Conservation (phyloP, 148 eudicot genomes). For the Fagopyrum esculentum region DNA sequence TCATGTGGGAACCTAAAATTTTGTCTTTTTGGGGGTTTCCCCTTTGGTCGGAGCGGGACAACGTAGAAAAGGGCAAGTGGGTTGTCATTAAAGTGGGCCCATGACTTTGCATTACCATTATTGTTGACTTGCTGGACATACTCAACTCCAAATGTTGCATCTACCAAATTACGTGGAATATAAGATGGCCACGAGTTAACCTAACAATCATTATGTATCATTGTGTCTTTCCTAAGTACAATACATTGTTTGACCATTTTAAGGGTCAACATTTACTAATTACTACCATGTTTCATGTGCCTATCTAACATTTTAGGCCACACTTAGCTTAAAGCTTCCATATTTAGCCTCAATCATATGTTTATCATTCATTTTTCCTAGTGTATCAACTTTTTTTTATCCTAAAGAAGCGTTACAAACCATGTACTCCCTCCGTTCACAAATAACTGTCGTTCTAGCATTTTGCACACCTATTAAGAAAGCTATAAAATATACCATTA, state of each 20-base stretch:
- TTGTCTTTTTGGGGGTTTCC: background rate
- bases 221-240: background rate
- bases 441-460: too few species aligned
- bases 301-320: constrained; percentile 3
- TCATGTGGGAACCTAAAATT: background rate
- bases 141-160: background rate
- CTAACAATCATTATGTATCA: background rate
- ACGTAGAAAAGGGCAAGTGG: background rate
- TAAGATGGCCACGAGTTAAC: constrained; percentile 9
- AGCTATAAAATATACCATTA: too few species aligned
- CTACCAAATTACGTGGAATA: background rate
- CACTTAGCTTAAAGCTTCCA: background rate
- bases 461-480: too few species aligned
- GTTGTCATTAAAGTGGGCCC: background rate
- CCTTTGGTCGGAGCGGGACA: background rate
- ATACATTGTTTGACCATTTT: background rate
- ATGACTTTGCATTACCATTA: background rate
- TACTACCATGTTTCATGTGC: background rate
- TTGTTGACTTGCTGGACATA: background rate
- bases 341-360: background rate
- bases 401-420: too few species aligned
- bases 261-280: background rate
- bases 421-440: too few species aligned
- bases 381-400: too few species aligned
- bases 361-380: too few species aligned